phyloP scores from a whole-genome alignment of 257 asterid genomes.

The Capsicum baccatum region DNA sequence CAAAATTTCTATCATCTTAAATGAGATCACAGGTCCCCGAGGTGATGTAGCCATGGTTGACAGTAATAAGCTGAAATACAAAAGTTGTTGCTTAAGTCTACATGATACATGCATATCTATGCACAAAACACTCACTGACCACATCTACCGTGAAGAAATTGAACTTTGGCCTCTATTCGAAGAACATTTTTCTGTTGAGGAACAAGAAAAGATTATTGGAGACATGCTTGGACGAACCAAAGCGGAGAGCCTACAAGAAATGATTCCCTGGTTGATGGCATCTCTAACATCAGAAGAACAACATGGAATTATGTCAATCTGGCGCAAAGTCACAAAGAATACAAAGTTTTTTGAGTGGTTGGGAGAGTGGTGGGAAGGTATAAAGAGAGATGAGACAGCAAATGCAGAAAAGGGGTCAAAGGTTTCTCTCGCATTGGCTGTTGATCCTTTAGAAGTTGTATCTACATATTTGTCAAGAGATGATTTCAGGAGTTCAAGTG shows the following conservation, averaged over 20 bases:
- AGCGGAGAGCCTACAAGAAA: conserved; percentile 68
- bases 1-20: conserved; percentile 52
- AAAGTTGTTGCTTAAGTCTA: conserved; percentile 61
- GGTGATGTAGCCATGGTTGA: conserved; percentile 38
- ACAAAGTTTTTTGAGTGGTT: conserved; percentile 83
- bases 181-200: conserved; percentile 63
- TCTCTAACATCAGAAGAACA: conserved; percentile 67
- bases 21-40: conserved; percentile 50
- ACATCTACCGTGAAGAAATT: conserved; percentile 71
- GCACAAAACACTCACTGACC: conserved; percentile 73
- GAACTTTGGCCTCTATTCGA: conserved; percentile 73
- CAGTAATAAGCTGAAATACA: conserved; percentile 41
- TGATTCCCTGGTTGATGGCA: conserved; percentile 83
- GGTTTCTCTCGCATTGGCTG: conserved; percentile 44
- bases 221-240: conserved; percentile 69
- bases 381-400: conserved; percentile 48
- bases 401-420: conserved; percentile 46
- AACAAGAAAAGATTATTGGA: conserved; percentile 77
- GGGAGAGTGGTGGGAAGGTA: conserved; percentile 84
- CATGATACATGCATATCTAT: conserved; percentile 65
- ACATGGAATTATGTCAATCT: conserved; percentile 56
- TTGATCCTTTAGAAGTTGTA: conserved; percentile 69
- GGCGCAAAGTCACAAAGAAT: conserved; percentile 64
- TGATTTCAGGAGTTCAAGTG: conserved; percentile 36
- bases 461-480: conserved; percentile 59